phyloP scores from a whole-genome alignment of 805 yeast species.

The Lachancea kluyveri region DNA sequence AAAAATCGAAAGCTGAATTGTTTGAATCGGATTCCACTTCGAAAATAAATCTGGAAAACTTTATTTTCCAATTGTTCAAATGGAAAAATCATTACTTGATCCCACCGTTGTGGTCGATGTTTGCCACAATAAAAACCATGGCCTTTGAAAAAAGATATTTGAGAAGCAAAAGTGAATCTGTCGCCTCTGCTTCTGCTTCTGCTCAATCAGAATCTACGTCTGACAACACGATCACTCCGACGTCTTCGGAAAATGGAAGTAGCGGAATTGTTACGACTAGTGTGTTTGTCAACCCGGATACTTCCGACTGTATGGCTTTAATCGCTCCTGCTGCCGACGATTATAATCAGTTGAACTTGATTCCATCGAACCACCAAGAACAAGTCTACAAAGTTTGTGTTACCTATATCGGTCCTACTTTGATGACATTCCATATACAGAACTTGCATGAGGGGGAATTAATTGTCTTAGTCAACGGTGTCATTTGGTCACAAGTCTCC shows the following conservation, averaged over 20 bases:
- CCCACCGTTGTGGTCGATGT: conserved; percentile 51
- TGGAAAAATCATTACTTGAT: conserved; percentile 22
- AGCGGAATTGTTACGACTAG: no score
- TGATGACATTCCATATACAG: conserved; percentile 45
- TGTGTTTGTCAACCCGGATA: conserved; percentile 26
- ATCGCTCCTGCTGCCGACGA: conserved; percentile 29
- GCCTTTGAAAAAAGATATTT: conserved; percentile 38
- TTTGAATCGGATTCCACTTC: conserved; percentile 6
- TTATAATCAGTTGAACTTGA: conserved; percentile 24
- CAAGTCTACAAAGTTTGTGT: conserved; percentile 36
- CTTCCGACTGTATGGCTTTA: conserved; percentile 32
- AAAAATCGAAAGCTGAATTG: background rate
- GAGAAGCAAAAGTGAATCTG: conserved; percentile 31
- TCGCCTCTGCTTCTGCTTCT: conserved; percentile 4
- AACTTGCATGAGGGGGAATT: conserved; percentile 38
- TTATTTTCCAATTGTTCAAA: conserved; percentile 25
- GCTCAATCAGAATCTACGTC: no score
- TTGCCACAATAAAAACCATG: conserved; percentile 47
- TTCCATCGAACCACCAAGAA: conserved; percentile 26
- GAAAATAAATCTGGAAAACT: conserved; percentile 27
- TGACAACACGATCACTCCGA: conserved; percentile 17
- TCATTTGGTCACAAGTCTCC: conserved; percentile 62
- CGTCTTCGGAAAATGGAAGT: conserved; percentile 18
- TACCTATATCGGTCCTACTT: conserved; percentile 45
- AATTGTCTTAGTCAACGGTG: conserved; percentile 52